Evolutionary conservation across 768 basidiomycete genomes (phyloP).

Genomic region (Panellus pusillus): DNA sequence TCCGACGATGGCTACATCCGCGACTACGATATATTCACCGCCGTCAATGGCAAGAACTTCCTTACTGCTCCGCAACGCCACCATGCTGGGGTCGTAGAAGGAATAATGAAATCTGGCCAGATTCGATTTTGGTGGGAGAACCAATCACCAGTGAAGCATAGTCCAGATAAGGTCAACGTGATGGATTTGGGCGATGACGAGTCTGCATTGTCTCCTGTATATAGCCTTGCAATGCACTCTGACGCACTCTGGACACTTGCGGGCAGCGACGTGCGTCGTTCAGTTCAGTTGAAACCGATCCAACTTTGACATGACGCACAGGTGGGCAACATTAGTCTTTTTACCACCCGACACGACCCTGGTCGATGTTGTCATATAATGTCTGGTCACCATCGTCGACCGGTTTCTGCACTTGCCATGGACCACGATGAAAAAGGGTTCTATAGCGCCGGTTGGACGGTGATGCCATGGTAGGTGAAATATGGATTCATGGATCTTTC

Average conservation of each 20-base stretch:
- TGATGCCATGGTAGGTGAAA: slow-evolving; percentile 67
- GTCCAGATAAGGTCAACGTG: slow-evolving; percentile 26
- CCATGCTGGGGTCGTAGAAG: slow-evolving; percentile 89
- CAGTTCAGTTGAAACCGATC: slow-evolving; percentile 14
- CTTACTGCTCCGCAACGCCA: slow-evolving; percentile 87
- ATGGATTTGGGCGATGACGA: slow-evolving; percentile 46
- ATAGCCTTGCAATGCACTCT: slow-evolving; percentile 87
- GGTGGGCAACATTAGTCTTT: slow-evolving; percentile 91
- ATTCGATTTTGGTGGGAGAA: slow-evolving; percentile 93
- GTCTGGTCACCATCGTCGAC: slow-evolving; percentile 66
- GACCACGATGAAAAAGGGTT: slow-evolving; percentile 81
- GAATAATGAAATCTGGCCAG: slow-evolving; percentile 87
- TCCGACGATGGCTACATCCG: slow-evolving; percentile 93
- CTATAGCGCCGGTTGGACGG: slow-evolving; percentile 94
- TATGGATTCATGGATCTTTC: slow-evolving; percentile 14
- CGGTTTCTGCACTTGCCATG: slow-evolving; percentile 84
- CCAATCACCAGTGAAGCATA: slow-evolving; percentile 34
- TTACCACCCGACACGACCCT: slow-evolving; percentile 90
- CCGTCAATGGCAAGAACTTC: slow-evolving; percentile 84
- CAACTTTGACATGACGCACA: slow-evolving; percentile 32
- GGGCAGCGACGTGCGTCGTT: slow-evolving; percentile 72
- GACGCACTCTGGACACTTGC: slow-evolving; percentile 92
- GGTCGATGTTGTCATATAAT: slow-evolving; percentile 75
- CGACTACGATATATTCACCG: slow-evolving; percentile 87
- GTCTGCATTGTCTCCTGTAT: slow-evolving; percentile 66